Evolutionary conservation across 1,284 basidiomycete genomes (phyloP).

Genomic region (Serendipita sp.): DNA sequence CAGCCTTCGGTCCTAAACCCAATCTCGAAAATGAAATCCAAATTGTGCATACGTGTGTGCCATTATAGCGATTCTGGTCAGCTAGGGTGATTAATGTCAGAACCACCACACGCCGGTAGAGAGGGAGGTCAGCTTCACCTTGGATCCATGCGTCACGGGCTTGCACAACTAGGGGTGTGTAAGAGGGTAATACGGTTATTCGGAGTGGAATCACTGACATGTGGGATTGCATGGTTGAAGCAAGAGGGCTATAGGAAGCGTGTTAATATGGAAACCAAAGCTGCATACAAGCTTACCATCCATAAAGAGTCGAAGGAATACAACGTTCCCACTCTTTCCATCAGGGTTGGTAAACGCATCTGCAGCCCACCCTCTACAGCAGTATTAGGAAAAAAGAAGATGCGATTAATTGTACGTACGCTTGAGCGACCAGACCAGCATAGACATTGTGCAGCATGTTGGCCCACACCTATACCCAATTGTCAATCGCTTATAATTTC

Average conservation of each 20-base stretch:
- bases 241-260: conserved; percentile 29
- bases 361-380: conserved; percentile 25
- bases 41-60: conserved; percentile 29
- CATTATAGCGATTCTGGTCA: conserved; percentile 25
- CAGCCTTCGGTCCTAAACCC: not conserved
- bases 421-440: conserved; percentile 28
- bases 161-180: conserved; percentile 15
- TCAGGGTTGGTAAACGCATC: conserved; percentile 27
- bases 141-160: conserved; percentile 41
- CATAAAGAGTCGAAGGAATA: conserved; percentile 35
- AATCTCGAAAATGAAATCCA: not conserved
- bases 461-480: conserved; percentile 29
- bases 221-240: conserved; percentile 41
- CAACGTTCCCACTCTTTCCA: conserved; percentile 31
- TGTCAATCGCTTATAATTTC: too few species aligned
- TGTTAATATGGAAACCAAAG: too few species aligned
- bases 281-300: conserved; percentile 19
- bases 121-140: conserved; percentile 27
- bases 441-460: conserved; percentile 41
- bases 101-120: too few species aligned
- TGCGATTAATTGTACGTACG: conserved; percentile 14
- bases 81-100: too few species aligned
- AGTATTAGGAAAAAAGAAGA: not conserved
- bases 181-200: not conserved
- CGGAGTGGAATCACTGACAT: conserved; percentile 20